Conservation (phyloP, 2,329 filamentous ascomycete genomes). For the Fusarium sp. region DNA sequence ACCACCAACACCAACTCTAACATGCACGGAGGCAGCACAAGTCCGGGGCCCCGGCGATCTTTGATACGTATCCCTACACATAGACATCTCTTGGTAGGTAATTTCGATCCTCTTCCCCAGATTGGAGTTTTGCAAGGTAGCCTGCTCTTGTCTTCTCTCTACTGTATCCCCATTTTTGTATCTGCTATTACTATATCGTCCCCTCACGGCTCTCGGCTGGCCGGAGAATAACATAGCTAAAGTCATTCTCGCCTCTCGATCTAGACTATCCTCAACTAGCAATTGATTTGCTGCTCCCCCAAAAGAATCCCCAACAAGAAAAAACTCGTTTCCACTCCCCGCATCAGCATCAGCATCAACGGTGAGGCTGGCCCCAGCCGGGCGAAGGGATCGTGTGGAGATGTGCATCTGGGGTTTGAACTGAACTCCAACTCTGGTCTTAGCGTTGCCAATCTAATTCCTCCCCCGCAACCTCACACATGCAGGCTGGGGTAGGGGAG, state of each 20-base stretch:
- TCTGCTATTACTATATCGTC: background rate
- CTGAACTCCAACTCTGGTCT: slow-evolving; percentile 34
- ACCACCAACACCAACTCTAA: slow-evolving; percentile 10
- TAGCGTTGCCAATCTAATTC: slow-evolving; percentile 28
- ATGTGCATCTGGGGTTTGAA: slow-evolving; percentile 30
- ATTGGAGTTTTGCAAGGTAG: slow-evolving; percentile 2
- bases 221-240: slow-evolving; percentile 23
- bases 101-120: slow-evolving; percentile 18
- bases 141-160: background rate
- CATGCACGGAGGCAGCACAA: slow-evolving; percentile 9
- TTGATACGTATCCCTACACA: slow-evolving; percentile 4
- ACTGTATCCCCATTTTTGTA: background rate
- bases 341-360: slow-evolving; percentile 21
- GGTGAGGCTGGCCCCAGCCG: slow-evolving; percentile 32
- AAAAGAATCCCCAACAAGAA: slow-evolving; percentile 2
- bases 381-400: slow-evolving; percentile 45
- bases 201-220: slow-evolving; percentile 21
- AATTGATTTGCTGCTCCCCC: background rate
- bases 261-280: background rate
- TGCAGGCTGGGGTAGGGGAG: slow-evolving; percentile 28
- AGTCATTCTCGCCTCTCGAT: slow-evolving; percentile 9
- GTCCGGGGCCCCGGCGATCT: slow-evolving; percentile 29
- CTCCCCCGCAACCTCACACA: slow-evolving; percentile 38
- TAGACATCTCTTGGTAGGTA: background rate
- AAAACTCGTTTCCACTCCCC: background rate